Percentiles rank a stretch among this genome's conserved stretches.
These are phyloP conservation scores for Cryptosporidium meleagridis DNA, from an alignment of 169 alveolate species.

Conservation along the genomic window DNA sequence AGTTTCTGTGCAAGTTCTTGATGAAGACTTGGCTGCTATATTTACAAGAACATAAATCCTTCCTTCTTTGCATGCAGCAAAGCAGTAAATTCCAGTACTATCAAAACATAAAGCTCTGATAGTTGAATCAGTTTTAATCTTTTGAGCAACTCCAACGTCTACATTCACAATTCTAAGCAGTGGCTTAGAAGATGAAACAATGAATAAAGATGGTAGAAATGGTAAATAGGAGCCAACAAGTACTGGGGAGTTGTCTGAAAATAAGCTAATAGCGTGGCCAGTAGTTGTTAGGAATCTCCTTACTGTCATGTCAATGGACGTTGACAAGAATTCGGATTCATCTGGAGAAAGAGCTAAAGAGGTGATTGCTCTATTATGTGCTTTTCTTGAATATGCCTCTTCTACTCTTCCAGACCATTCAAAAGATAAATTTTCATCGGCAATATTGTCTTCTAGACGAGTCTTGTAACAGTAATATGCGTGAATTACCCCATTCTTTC, in stretches of 20 bases:
- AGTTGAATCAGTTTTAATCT: slow-evolving; percentile 85
- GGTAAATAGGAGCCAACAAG: slow-evolving; percentile 84
- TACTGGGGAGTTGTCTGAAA: slow-evolving; percentile 87
- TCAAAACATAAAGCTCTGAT: slow-evolving; percentile 85
- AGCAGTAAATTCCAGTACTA: slow-evolving; percentile 84
- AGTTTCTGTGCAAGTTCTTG: slow-evolving; percentile 79
- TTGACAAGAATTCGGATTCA: slow-evolving; percentile 80
- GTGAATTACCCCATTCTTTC: slow-evolving; percentile 85
- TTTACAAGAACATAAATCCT: slow-evolving; percentile 79
- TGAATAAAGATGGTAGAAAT: slow-evolving; percentile 83
- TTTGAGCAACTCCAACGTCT: slow-evolving; percentile 86
- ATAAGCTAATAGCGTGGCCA: slow-evolving; percentile 85
- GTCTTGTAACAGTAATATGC: slow-evolving; percentile 81
- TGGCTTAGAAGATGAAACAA: slow-evolving; percentile 85
- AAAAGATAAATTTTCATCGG: slow-evolving; percentile 73
- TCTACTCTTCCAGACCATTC: slow-evolving; percentile 79
- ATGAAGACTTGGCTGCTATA: slow-evolving; percentile 49
- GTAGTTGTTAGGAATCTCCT: slow-evolving; percentile 87
- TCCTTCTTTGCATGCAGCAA: slow-evolving; percentile 87
- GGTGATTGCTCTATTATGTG: slow-evolving; percentile 83
- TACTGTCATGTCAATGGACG: slow-evolving; percentile 88
- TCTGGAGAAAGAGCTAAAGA: slow-evolving; percentile 86
- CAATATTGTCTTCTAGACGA: slow-evolving; percentile 54
- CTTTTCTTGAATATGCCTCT: slow-evolving; percentile 76
- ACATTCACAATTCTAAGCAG: slow-evolving; percentile 84